Percentiles rank a stretch among this genome's conserved stretches.
These are phyloP conservation scores for Zelonia costaricensis DNA, from an alignment of 208 protist genomes.

Conservation along the genomic window DNA sequence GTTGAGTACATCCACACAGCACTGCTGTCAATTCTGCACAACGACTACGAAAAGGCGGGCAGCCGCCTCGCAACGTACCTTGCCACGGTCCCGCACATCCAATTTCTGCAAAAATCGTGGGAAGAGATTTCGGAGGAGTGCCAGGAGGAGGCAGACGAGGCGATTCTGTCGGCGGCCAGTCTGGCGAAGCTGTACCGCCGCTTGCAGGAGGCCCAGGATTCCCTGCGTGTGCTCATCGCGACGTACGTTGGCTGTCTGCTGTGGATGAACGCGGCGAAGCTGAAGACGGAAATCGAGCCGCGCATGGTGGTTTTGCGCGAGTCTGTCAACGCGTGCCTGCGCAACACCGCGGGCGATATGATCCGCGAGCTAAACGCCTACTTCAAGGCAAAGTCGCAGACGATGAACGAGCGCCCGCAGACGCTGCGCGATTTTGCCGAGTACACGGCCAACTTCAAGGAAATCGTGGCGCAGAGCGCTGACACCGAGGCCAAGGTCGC, in stretches of 20 bases:
- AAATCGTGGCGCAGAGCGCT: conserved; percentile 47
- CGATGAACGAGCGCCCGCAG: conserved; percentile 78
- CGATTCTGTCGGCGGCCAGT: conserved; percentile 46
- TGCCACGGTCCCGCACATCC: conserved; percentile 80
- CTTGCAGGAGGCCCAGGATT: conserved; percentile 81
- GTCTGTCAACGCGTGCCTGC: conserved; percentile 75
- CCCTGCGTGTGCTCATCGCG: conserved; percentile 84
- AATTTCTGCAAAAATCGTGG: conserved; percentile 89
- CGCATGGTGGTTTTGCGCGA: conserved; percentile 78
- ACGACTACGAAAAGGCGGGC: conserved; percentile 84
- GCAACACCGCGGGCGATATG: conserved; percentile 53
- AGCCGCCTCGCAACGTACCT: conserved; percentile 78
- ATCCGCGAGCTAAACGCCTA: conserved; percentile 79
- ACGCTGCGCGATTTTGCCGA: conserved; percentile 81
- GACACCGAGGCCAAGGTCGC: conserved; percentile 66
- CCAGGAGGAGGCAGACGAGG: conserved; percentile 65
- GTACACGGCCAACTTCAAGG: conserved; percentile 85
- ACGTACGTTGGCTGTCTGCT: conserved; percentile 87
- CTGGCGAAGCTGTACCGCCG: conserved; percentile 77
- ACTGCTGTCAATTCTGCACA: conserved; percentile 61
- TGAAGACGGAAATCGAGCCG: conserved; percentile 90
- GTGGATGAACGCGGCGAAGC: conserved; percentile 90
- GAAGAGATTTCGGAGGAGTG: conserved; percentile 68
- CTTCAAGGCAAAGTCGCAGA: conserved; percentile 87
- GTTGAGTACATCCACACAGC: conserved; percentile 58